phyloP scores from a whole-genome alignment of 495 filamentous ascomycete species.

The Aspergillus coremiiformis region DNA sequence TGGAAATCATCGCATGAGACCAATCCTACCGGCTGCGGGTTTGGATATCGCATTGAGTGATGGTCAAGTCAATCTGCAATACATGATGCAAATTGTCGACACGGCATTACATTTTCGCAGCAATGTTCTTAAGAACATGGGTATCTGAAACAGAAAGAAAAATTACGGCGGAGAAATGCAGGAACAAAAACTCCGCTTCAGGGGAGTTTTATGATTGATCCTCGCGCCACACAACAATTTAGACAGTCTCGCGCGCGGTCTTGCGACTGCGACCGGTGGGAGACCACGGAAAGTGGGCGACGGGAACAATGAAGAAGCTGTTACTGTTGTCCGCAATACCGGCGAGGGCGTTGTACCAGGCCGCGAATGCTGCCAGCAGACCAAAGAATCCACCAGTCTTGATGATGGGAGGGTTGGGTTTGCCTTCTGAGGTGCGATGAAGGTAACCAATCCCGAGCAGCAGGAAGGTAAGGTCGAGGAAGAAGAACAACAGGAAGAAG shows the following conservation, averaged over 20 bases:
- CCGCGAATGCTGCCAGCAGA: constrained; percentile 78
- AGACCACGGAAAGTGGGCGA: constrained; percentile 96
- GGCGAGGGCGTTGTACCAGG: constrained; percentile 95
- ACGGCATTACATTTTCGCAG: constrained; percentile 1
- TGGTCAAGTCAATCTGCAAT: neutral
- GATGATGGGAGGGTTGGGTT: constrained; percentile 46
- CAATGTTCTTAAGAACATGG: constrained; percentile 24
- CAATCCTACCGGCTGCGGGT: neutral
- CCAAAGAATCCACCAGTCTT: constrained; percentile 87
- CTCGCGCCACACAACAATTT: constrained; percentile 3
- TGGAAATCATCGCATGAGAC: neutral
- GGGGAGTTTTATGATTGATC: neutral
- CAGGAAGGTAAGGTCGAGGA: constrained; percentile 86
- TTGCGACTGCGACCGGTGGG: constrained; percentile 65
- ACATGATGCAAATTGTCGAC: neutral
- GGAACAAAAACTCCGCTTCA: neutral
- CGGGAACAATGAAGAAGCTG: constrained; percentile 94
- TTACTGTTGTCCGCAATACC: constrained; percentile 83
- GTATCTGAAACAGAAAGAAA: constrained; percentile 27
- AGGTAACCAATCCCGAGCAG: constrained; percentile 74
- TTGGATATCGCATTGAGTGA: neutral
- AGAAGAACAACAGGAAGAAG: constrained; percentile 94
- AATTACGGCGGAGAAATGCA: too few species aligned
- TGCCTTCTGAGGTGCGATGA: constrained; percentile 31
- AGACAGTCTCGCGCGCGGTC: constrained; percentile 36